Conservation (phyloP, 331 rosid genomes). For the Quercus phellos region DNA sequence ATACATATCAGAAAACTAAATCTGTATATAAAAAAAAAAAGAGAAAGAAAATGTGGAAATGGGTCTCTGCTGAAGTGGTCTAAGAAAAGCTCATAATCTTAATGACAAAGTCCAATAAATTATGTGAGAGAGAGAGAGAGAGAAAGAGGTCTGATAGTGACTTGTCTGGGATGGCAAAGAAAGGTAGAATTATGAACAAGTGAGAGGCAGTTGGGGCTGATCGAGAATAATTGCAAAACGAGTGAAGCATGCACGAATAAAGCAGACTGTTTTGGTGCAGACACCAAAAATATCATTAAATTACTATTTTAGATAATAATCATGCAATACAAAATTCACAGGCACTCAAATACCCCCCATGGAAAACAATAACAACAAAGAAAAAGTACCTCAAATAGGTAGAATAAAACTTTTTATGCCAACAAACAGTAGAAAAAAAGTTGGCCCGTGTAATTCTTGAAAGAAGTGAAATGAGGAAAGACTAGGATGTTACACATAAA, state of each 20-base stretch:
- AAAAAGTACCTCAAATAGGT: neutral
- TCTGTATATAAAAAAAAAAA: too few species aligned
- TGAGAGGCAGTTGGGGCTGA: conserved; percentile 38
- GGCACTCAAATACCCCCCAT: conserved; percentile 7
- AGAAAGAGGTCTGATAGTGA: conserved; percentile 40
- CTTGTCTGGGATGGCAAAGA: conserved; percentile 46
- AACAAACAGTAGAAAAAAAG: neutral
- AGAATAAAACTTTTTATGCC: neutral
- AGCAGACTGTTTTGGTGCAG: conserved; percentile 31
- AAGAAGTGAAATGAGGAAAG: too few species aligned
- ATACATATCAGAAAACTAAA: neutral
- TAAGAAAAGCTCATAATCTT: conserved; percentile 17
- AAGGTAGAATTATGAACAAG: conserved; percentile 45
- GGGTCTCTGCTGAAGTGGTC: conserved; percentile 8
- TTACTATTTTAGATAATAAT: conserved; percentile 35
- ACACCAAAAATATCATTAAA: conserved; percentile 29
- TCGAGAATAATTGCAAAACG: conserved; percentile 44
- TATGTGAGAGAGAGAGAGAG: neutral
- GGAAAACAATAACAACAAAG: neutral
- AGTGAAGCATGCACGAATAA: conserved; percentile 54
- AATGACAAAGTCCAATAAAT: conserved; percentile 18
- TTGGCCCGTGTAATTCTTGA: too few species aligned
- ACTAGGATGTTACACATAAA: neutral
- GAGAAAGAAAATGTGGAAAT: neutral
- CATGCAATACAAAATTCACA: conserved; percentile 15